Conservation (phyloP, 106 monocot genomes). For the Agapanthus africanus region DNA sequence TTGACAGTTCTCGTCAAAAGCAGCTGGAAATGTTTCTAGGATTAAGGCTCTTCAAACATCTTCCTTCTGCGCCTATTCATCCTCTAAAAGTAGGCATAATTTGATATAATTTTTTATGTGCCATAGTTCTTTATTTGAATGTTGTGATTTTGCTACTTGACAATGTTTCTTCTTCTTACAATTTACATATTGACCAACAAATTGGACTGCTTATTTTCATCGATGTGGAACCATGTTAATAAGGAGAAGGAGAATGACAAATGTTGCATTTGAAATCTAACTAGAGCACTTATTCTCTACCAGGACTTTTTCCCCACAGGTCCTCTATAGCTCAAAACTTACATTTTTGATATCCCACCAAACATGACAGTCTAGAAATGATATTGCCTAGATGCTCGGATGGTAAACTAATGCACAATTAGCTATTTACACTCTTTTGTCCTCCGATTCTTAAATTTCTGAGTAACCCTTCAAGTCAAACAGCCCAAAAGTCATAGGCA, state of each 20-base stretch:
- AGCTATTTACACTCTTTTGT: no score
- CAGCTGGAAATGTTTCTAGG: slow-evolving; percentile 99
- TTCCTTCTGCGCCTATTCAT: slow-evolving; percentile 77
- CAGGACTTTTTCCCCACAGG: neutral
- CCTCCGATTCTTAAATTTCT: no score
- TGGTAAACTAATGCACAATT: no score
- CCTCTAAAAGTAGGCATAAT: slow-evolving; percentile 66
- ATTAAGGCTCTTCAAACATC: slow-evolving; percentile 90
- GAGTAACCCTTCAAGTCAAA: neutral
- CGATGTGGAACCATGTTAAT: neutral
- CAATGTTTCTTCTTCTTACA: neutral
- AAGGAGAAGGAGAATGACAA: neutral
- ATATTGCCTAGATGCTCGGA: neutral
- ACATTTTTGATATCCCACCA: neutral
- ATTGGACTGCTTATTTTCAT: neutral
- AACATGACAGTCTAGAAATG: neutral
- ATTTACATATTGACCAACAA: neutral
- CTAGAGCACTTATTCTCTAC: neutral
- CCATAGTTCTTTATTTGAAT: neutral
- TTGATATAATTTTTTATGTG: slow-evolving; percentile 6
- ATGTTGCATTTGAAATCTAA: neutral
- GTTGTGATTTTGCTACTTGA: neutral
- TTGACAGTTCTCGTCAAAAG: slow-evolving; percentile 91
- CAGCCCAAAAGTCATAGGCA: neutral
- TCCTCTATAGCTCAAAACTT: neutral